Base-by-base conservation (phyloP, 192 early-diverging fungal species). In the Pilobolus umbonatus region DNA sequence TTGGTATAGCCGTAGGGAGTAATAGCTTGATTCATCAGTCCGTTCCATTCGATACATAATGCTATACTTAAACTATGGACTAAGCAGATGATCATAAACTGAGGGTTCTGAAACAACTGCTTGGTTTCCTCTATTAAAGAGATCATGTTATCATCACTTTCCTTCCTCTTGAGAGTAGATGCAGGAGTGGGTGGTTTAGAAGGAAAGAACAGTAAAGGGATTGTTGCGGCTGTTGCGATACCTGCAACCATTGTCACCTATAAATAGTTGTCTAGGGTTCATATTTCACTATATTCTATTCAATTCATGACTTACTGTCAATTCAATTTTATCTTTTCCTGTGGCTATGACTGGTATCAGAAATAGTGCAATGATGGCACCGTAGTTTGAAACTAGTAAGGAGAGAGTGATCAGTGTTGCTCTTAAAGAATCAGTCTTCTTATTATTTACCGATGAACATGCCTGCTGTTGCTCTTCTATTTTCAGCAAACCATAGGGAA, bases 1-100 rank as follows among this genome's bases (percentile, higher is more conserved):
- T 66, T 55, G 0, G 60, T 67, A 29, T 72, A 72, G 29, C 70
- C 70, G 34, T 67, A 72, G 2, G 70, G 70, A 29, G 60, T 48
- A 42, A 72, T 67, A 28, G 66, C 40, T 55, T 65, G 70, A 42
- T 53, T 66, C 31, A 72, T 58, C 0, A 72, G 32, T 6, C 64
- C 66, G 10, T 46, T 44, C 52, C 66, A 62, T 9, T 64, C 63
- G 30, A 62, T 63, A 32, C 47, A 58, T 17, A 72, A 40, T 4
- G 64, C 70, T 44, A 72, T 60, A 49, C 67, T 67, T 15, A 72
- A 36, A 6, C 70, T 49, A 39, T 67, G 65, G 14, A 72, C 48
- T 12, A 67, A 9, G 21, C 66, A 67, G 6, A 65, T 17, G 9
- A 66, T 55, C 50, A 65, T 59, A 39, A 62, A 72, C 32, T 67